Base-by-base conservation (phyloP, 768 basidiomycete species). In the Crepidotus variabilis region DNA sequence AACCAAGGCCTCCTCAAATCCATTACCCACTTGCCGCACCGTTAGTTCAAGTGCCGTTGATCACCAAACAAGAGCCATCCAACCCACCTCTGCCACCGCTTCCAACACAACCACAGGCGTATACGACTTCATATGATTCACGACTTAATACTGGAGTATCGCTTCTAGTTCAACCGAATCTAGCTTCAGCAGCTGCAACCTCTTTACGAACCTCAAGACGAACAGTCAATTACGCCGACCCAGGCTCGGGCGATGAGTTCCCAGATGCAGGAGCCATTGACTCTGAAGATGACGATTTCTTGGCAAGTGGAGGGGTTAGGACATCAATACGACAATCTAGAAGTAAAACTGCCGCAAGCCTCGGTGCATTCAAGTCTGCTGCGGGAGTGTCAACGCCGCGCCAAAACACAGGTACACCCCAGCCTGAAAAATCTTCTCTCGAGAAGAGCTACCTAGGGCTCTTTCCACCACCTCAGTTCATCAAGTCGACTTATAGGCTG, bases 381-480 rank as follows among this genome's bases (percentile, higher is more conserved):
- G 78, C 80, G 50, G 81, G 80, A 0, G 65, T 67, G 0, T 69
- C 77, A 16, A 74, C 75, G 8, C 73, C 77, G 6, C 68, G 68
- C 60, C 74, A 72, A 20, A 67, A 57, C 24, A 67, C 61, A 16
- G 66, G 58, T 22, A 69, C 67, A 22, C 66, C 70, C 22, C 71
- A 66, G 50, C 71, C 74, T 32, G 80, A 82, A 57, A 85, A 76
- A 55, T 79, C 79, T 22, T 88, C 89, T 56, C 67, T 90, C 20
- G 92, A 93, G 49, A 92, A 94, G 75, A 94, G 88, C 60, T 98
- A 94, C 72, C 72, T 98, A 54, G 96, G 96, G 0, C 78, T 85
- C 75, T 77, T 93, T 0, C 91, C 93, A 1, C 94, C 96, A 0
- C 77, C 85, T 2, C 84, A 84, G 58, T 88, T 90, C 63, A 87